phyloP scores from a whole-genome alignment of 2,329 filamentous ascomycete species.

The Cytospora paraplurivora region DNA sequence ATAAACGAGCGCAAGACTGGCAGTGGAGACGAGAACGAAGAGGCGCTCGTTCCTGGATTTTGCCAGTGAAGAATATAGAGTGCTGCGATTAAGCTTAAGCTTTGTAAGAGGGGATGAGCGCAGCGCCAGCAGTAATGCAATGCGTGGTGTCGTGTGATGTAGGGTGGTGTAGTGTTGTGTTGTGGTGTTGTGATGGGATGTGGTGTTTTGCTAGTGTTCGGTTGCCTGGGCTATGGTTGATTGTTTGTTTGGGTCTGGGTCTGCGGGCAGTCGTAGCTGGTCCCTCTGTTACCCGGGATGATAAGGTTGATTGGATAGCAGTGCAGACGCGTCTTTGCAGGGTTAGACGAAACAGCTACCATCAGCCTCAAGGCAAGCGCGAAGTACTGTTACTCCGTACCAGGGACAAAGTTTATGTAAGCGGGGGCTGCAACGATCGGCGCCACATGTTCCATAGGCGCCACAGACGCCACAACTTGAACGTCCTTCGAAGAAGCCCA shows the following conservation, averaged over 20 bases:
- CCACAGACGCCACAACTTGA: slow-evolving; percentile 2
- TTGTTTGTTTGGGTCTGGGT: slow-evolving; percentile 15
- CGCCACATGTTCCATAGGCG: slow-evolving; percentile 19
- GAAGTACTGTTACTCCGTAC: background rate
- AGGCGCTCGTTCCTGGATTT: slow-evolving; percentile 18
- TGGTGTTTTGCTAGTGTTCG: slow-evolving; percentile 11
- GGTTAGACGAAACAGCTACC: background rate
- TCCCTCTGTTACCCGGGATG: too few relatives aligned
- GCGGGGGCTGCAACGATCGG: background rate
- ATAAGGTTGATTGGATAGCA: too few relatives aligned
- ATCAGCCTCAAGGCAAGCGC: background rate
- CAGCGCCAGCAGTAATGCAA: slow-evolving; percentile 5
- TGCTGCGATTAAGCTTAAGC: background rate
- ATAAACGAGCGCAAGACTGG: slow-evolving; percentile 26
- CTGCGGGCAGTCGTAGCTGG: background rate
- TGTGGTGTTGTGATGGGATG: slow-evolving; percentile 1
- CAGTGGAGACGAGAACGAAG: slow-evolving; percentile 19
- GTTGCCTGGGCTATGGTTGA: slow-evolving; percentile 18
- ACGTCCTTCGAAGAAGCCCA: background rate
- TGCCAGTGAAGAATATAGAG: background rate
- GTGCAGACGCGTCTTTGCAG: too few relatives aligned
- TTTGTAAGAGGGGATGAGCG: background rate
- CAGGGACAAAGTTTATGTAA: background rate
- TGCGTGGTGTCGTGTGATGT: background rate
- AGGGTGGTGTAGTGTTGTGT: background rate